Evolutionary conservation across 1,284 basidiomycete genomes (phyloP).

Genomic region (Leccinum fallax): DNA sequence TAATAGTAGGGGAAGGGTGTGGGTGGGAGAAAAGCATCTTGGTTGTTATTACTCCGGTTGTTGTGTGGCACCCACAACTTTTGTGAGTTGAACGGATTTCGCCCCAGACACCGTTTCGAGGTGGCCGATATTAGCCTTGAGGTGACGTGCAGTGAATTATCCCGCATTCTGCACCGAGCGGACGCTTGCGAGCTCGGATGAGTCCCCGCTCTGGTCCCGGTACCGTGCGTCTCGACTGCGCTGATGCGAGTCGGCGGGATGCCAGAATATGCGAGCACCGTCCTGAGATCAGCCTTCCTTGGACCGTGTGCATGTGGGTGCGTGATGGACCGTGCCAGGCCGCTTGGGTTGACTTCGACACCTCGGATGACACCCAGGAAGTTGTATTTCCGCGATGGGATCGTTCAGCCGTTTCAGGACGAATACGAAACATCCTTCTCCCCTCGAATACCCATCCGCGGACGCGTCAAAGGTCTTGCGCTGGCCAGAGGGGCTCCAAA

Average conservation of each 20-base stretch:
- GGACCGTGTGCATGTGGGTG: constrained; percentile 60
- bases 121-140: constrained; percentile 75
- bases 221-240: constrained; percentile 75
- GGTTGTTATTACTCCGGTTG: constrained; percentile 25
- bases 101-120: constrained; percentile 72
- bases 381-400: constrained; percentile 61
- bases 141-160: constrained; percentile 62
- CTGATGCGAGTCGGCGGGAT: constrained; percentile 51
- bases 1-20: neutral
- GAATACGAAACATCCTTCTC: constrained; percentile 74
- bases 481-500: constrained; percentile 65
- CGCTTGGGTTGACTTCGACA: constrained; percentile 70
- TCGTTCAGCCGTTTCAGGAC: constrained; percentile 70
- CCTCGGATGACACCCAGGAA: constrained; percentile 70
- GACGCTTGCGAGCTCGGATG: constrained; percentile 63
- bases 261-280: constrained; percentile 49
- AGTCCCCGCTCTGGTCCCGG: constrained; percentile 70
- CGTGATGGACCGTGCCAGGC: constrained; percentile 56
- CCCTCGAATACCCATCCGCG: constrained; percentile 71
- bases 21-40: neutral
- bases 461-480: constrained; percentile 71
- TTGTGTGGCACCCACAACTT: constrained; percentile 60
- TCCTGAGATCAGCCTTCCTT: constrained; percentile 54
- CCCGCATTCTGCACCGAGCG: constrained; percentile 47
- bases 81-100: constrained; percentile 40